Evolutionary conservation across 106 monocot species (phyloP), one percentile per base, ranked within the genome.

Genomic region (Dendrobium nobile): DNA sequence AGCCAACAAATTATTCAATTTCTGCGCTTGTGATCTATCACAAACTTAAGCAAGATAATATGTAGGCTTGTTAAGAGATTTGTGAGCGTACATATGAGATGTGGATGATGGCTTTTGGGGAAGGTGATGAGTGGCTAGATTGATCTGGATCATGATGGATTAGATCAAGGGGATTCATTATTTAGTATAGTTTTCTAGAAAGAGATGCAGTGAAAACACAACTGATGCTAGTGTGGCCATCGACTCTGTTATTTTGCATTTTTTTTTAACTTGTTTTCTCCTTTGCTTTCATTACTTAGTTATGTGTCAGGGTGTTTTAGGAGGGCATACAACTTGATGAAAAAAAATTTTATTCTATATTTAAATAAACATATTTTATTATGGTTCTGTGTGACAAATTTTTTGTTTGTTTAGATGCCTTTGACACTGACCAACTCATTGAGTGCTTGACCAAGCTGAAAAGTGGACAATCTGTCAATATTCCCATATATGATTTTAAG

Each of bases 401-500:
- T 65, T 54, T 31, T 72, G 78, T 90, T 45, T 77, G 58, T 85
- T 17, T 80, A 99, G 98, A 99, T 86, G 98, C 98, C 59, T 99
- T 99, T 86, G 98, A 99, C 80, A 95, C 95, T 19, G 98, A 99
- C 72, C 92, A 90, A 80, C 95, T 99, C 84, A 84, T 99, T 45
- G 89, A 87, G 73, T 99, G 95, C 84, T 87, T 95, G 89, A 87
- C 83, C 67, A 85, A 95, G 82, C 88, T 99, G 9, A 95, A 88
- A 87, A 80, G 81, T 86, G 92, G 89, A 47, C 84, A 84, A 18
- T 88, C 91, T 77, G 95, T 99, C 27, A 95, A 99, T 79, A 87
- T 99, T 85, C 98, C 98, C 28, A 95, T 99, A 27, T 99, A 99
- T 82, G 98, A 99, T 79, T 99, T 99, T 81, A 99, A 92, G 85